Percentiles rank a stretch among this genome's conserved stretches.
These are phyloP conservation scores for Cyclanthera cordifolia DNA, from an alignment of 306 rosid genomes.

Conservation along the genomic window DNA sequence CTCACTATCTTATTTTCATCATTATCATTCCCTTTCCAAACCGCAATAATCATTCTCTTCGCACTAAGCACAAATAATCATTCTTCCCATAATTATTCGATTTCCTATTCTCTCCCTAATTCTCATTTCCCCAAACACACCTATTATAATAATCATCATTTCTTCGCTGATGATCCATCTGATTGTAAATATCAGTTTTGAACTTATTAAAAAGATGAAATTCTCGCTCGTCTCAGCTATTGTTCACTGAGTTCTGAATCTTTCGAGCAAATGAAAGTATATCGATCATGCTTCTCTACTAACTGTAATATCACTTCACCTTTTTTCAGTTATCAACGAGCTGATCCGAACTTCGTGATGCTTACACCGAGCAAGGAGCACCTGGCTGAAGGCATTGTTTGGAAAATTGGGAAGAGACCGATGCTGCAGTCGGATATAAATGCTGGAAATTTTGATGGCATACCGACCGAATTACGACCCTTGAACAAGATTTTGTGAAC, in stretches of 20 bases:
- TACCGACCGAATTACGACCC: conserved; percentile 74
- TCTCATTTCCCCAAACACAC: too few species aligned
- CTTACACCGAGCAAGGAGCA: conserved; percentile 88
- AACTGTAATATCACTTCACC: neutral
- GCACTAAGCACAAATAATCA: too few species aligned
- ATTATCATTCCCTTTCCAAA: too few species aligned
- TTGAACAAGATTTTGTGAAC: conserved; percentile 45
- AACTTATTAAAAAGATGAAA: neutral
- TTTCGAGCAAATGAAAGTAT: neutral
- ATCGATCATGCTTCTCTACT: neutral
- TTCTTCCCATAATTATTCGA: too few species aligned
- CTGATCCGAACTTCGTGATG: conserved; percentile 90
- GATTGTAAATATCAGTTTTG: neutral
- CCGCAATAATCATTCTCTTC: too few species aligned
- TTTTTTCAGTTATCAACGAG: conserved; percentile 74
- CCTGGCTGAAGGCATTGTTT: conserved; percentile 66
- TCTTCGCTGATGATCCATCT: neutral
- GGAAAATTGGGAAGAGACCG: conserved; percentile 71
- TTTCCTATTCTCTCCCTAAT: too few species aligned
- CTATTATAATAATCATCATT: neutral
- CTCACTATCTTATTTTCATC: too few species aligned
- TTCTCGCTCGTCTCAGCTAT: neutral
- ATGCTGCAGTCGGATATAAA: conserved; percentile 60
- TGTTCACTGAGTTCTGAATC: neutral
- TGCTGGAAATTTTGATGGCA: conserved; percentile 68